Evolutionary conservation across 2,329 filamentous ascomycete species (phyloP).

Genomic region (Cladobotryum protrusum): DNA sequence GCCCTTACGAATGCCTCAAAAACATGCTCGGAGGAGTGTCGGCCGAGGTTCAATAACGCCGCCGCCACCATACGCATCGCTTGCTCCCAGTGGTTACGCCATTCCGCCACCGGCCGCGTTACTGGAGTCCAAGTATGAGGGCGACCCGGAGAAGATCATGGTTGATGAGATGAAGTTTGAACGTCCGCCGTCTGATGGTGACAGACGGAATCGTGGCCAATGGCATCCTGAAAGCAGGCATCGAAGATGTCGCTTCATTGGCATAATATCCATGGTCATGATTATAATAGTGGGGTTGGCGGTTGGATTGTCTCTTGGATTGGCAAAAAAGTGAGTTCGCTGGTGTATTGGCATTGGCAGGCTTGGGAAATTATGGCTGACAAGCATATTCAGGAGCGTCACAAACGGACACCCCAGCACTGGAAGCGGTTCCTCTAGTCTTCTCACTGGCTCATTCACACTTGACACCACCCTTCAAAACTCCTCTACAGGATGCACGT

Average conservation of each 20-base stretch:
- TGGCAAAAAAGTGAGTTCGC: slow-evolving; percentile 30
- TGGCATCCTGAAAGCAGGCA: slow-evolving; percentile 14
- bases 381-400: neutral
- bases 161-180: slow-evolving; percentile 6
- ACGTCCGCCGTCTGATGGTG: slow-evolving; percentile 6
- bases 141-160: slow-evolving; percentile 3
- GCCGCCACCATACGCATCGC: slow-evolving; percentile 11
- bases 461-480: slow-evolving; percentile 53
- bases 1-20: slow-evolving; percentile 25
- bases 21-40: slow-evolving; percentile 20
- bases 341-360: neutral
- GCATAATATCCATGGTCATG: slow-evolving; percentile 24
- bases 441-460: slow-evolving; percentile 58
- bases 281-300: slow-evolving; percentile 31
- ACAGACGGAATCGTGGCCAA: slow-evolving; percentile 9
- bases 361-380: neutral
- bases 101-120: neutral
- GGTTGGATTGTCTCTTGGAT: slow-evolving; percentile 34
- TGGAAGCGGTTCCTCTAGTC: slow-evolving; percentile 21
- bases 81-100: slow-evolving; percentile 4
- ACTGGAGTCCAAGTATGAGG: slow-evolving; percentile 8
- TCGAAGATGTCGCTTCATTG: slow-evolving; percentile 28
- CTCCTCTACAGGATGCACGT: slow-evolving; percentile 50
- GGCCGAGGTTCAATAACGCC: slow-evolving; percentile 12
- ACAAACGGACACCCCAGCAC: neutral